Evolutionary conservation across 192 early-diverging fungal genomes (phyloP), one percentile per base, ranked within the genome.

Genomic region (Powellomyces hirtus): DNA sequence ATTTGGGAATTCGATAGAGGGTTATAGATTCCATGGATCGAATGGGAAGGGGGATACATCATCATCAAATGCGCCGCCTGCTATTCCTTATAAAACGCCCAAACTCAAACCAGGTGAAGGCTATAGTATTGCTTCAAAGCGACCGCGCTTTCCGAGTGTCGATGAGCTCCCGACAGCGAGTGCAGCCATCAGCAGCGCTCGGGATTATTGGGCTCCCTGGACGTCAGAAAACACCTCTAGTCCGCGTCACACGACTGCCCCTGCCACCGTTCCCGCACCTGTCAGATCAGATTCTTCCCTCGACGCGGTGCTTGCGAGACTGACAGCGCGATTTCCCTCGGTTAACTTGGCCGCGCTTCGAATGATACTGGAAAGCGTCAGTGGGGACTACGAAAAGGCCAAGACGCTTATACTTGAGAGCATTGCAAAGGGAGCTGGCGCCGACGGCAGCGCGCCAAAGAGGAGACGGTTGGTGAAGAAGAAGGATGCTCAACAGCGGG

Each of bases 301-400:
- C 2, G 64, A 55, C 52, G 18, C 24, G 18, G 40, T 36, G 38
- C 52, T 71, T 20, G 66, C 73, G 1, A 18, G 18, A 24, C 73
- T 75, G 22, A 61, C 33, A 40, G 27, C 4, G 7, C 37, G 30
- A 20, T 70, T 75, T 38, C 73, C 73, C 14, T 42, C 18, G 11
- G 24, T 29, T 10, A 35, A 38, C 14, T 20, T 37, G 11, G 31
- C 52, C 24, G 20, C 33, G 8, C 29, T 75, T 22, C 29, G 26
- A 11, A 11, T 14, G 26, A 33, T 61, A 26, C 61, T 75, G 14
- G 24, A 45, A 30, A 36, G 29, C 27, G 46, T 11, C 34, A 38
- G 26, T 24, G 29, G 30, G 16, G 66, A 75, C 52, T 49, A 64
- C 0, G 70, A 71, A 1, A 6, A 14, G 29, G 70, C 70, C 50